A percentile compares a stretch with the other conserved stretches of the same genome.
Conservation (phyloP, 75 land plant species). For the Pseudotsuga menziesii region DNA sequence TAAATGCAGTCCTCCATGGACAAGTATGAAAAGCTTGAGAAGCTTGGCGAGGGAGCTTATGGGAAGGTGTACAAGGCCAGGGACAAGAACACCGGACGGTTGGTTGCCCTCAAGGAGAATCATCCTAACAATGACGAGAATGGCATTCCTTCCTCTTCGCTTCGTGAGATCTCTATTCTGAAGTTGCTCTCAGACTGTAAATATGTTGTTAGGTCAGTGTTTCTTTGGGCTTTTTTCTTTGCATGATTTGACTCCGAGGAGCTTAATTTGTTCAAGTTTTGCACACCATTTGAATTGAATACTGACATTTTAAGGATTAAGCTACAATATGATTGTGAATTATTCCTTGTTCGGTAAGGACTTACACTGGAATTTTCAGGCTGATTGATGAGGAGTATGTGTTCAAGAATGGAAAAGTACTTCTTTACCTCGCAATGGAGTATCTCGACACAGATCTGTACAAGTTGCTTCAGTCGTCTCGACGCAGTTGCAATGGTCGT, state of each 20-base stretch:
- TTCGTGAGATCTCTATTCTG: too few species aligned
- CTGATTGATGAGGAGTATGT: background rate
- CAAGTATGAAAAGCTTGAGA: too few species aligned
- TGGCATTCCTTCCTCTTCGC: too few species aligned
- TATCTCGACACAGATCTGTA: conserved; percentile 32
- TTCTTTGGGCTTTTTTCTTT: background rate
- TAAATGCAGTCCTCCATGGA: too few species aligned
- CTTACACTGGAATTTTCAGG: background rate
- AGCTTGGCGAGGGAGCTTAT: too few species aligned
- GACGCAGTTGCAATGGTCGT: background rate
- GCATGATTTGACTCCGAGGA: background rate
- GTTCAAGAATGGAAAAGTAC: conserved; percentile 11
- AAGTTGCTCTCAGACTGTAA: too few species aligned
- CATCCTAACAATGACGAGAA: too few species aligned
- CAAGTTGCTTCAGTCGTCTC: conserved; percentile 21
- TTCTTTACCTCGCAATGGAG: conserved; percentile 34
- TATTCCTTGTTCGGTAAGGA: background rate
- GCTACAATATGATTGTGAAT: background rate
- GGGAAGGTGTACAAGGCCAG: too few species aligned
- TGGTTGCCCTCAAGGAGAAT: too few species aligned
- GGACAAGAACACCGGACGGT: too few species aligned
- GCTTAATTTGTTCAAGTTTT: background rate
- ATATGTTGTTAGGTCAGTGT: too few species aligned
- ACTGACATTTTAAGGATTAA: background rate
- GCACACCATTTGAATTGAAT: background rate